phyloP scores from a whole-genome alignment of 495 filamentous ascomycete species.

The Articulospora tetracladia region DNA sequence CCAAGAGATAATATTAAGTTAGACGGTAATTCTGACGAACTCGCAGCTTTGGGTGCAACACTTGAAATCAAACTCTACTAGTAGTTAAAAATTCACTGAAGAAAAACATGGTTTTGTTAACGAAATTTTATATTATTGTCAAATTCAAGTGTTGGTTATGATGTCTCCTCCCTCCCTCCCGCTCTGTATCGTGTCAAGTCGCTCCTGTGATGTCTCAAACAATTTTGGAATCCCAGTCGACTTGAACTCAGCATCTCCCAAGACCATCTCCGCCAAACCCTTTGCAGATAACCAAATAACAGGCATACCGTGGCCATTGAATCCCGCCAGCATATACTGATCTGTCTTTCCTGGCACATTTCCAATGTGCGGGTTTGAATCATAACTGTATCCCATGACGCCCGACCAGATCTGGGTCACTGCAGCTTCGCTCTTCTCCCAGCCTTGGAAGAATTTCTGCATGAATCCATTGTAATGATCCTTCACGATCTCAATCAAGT shows the following conservation, averaged over 20 bases:
- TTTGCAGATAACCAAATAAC: slow-evolving; percentile 20
- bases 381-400: slow-evolving; percentile 42
- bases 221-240: slow-evolving; percentile 17
- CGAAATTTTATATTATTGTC: neutral
- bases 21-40: no score
- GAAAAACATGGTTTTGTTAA: no score
- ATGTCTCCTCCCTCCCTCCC: neutral
- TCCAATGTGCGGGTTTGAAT: slow-evolving; percentile 44
- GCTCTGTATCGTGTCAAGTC: slow-evolving; percentile 1
- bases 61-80: no score
- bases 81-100: no score
- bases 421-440: slow-evolving; percentile 40
- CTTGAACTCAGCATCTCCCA: slow-evolving; percentile 13
- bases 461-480: slow-evolving; percentile 46
- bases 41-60: no score
- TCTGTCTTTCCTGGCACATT: slow-evolving; percentile 15
- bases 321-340: slow-evolving; percentile 25
- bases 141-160: neutral
- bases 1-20: no score
- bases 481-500: slow-evolving; percentile 32
- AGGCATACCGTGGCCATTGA: slow-evolving; percentile 29
- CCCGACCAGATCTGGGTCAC: slow-evolving; percentile 47
- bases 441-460: slow-evolving; percentile 39
- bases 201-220: slow-evolving; percentile 9
- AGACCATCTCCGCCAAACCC: slow-evolving; percentile 24